phyloP scores from a whole-genome alignment of 805 yeast species.

The Candida broadrunensis region DNA sequence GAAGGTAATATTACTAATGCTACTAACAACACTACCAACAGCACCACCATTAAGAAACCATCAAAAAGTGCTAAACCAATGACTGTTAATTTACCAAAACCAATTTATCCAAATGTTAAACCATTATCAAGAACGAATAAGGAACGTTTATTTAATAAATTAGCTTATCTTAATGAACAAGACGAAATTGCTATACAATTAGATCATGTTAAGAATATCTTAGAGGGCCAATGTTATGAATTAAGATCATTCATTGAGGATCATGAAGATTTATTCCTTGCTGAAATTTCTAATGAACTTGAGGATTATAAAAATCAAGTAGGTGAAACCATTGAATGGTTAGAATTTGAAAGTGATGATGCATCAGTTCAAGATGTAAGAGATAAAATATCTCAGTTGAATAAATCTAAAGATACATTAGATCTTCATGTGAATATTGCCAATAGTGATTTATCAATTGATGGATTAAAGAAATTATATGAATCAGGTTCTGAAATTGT shows the following conservation, averaged over 20 bases:
- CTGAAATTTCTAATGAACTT: slow-evolving; percentile 35
- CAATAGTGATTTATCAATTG: slow-evolving; percentile 44
- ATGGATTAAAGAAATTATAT: slow-evolving; percentile 43
- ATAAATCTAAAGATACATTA: slow-evolving; percentile 15
- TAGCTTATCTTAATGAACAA: slow-evolving; percentile 48
- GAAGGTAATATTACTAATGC: slow-evolving; percentile 7
- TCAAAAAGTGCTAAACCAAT: slow-evolving; percentile 16
- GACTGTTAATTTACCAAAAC: slow-evolving; percentile 37
- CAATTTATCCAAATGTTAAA: slow-evolving; percentile 40
- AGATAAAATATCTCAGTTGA: slow-evolving; percentile 20
- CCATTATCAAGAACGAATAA: slow-evolving; percentile 40
- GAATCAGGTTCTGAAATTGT: slow-evolving; percentile 41
- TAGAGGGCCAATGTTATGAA: slow-evolving; percentile 73
- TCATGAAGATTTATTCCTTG: slow-evolving; percentile 36
- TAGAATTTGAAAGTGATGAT: slow-evolving; percentile 66
- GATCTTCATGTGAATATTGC: slow-evolving; percentile 39
- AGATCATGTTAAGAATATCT: slow-evolving; percentile 60
- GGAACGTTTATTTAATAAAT: slow-evolving; percentile 42
- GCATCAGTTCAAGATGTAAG: slow-evolving; percentile 32
- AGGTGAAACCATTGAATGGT: slow-evolving; percentile 64
- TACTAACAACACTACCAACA: slow-evolving; percentile 10
- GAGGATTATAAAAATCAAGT: slow-evolving; percentile 26
- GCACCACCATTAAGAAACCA: slow-evolving; percentile 20
- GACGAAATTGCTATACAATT: slow-evolving; percentile 54
- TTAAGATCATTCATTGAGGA: slow-evolving; percentile 60